phyloP scores from a whole-genome alignment of 768 basidiomycete species.

The Boletus tomentosulus region DNA sequence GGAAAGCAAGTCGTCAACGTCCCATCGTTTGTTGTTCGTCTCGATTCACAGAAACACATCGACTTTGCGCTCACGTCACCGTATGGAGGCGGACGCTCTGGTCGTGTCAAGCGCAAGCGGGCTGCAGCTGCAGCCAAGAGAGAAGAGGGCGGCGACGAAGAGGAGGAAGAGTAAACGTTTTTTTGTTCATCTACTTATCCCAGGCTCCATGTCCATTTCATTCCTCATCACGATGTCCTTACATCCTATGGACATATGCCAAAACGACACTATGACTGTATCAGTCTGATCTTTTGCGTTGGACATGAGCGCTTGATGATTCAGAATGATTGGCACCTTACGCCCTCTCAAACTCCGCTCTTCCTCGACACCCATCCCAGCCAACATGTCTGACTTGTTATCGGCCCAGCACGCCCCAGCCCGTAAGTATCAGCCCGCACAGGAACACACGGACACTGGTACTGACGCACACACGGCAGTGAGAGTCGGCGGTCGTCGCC shows the following conservation, averaged over 20 bases:
- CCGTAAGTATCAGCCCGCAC: constrained; percentile 30
- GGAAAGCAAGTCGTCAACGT: constrained; percentile 99
- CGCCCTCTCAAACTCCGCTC: constrained; percentile 13
- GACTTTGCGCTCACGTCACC: constrained; percentile 98
- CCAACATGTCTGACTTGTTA: constrained; percentile 29
- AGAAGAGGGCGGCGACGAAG: constrained; percentile 85
- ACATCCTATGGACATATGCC: constrained; percentile 29
- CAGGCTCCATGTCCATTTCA: constrained; percentile 26
- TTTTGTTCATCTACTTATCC: constrained; percentile 22
- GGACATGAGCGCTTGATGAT: not conserved
- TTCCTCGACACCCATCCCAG: not conserved
- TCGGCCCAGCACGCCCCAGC: constrained; percentile 45
- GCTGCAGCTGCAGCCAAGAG: constrained; percentile 88
- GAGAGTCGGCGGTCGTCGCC: constrained; percentile 48
- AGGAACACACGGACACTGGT: not conserved
- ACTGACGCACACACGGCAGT: constrained; percentile 15
- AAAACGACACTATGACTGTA: constrained; percentile 25
- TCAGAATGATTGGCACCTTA: too few species aligned
- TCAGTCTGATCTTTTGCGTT: constrained; percentile 1
- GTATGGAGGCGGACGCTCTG: constrained; percentile 90
- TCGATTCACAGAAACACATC: constrained; percentile 99
- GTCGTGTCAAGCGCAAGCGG: constrained; percentile 99
- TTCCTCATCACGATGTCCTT: constrained; percentile 28
- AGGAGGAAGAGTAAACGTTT: constrained; percentile 74
- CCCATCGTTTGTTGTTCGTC: constrained; percentile 97